Evolutionary conservation across 1,284 basidiomycete genomes (phyloP).

Genomic region (Fistulina hepatica): DNA sequence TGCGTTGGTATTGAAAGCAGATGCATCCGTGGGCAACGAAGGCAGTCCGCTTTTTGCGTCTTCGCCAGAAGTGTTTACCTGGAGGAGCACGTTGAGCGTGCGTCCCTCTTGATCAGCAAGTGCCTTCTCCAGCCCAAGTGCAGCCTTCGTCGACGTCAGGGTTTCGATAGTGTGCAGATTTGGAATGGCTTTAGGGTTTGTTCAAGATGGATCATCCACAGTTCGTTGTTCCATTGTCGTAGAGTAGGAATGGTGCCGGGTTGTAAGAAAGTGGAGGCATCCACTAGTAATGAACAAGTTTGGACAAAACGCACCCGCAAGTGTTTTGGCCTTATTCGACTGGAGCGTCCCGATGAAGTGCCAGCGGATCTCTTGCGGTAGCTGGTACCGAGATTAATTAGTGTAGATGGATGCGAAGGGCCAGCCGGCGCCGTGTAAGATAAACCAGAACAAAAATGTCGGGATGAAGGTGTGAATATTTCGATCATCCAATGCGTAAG

Average conservation of each 20-base stretch:
- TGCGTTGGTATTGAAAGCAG: slow-evolving; percentile 19
- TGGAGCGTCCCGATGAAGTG: slow-evolving; percentile 95
- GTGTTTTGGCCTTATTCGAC: slow-evolving; percentile 87
- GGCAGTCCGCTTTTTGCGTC: slow-evolving; percentile 80
- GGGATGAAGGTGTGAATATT: not conserved
- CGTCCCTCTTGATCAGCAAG: slow-evolving; percentile 23
- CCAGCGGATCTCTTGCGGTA: slow-evolving; percentile 83
- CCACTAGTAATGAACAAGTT: not conserved
- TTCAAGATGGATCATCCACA: not conserved
- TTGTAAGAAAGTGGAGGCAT: slow-evolving; percentile 2
- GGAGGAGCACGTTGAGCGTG: slow-evolving; percentile 13
- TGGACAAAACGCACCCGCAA: slow-evolving; percentile 61
- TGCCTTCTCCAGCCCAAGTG: slow-evolving; percentile 73
- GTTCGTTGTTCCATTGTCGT: not conserved
- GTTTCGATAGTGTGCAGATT: slow-evolving; percentile 90
- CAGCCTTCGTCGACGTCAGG: slow-evolving; percentile 78
- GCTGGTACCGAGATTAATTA: slow-evolving; percentile 31
- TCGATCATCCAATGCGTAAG: not conserved
- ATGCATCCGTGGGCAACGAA: slow-evolving; percentile 33
- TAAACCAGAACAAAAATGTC: not conserved
- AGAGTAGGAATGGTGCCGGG: not conserved
- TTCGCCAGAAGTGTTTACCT: slow-evolving; percentile 82
- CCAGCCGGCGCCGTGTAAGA: slow-evolving; percentile 2
- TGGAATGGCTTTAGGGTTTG: slow-evolving; percentile 53
- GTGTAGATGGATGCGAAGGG: not conserved